phyloP scores from a whole-genome alignment of 2,329 filamentous ascomycete species.

The Pyrenochaeta sp. region DNA sequence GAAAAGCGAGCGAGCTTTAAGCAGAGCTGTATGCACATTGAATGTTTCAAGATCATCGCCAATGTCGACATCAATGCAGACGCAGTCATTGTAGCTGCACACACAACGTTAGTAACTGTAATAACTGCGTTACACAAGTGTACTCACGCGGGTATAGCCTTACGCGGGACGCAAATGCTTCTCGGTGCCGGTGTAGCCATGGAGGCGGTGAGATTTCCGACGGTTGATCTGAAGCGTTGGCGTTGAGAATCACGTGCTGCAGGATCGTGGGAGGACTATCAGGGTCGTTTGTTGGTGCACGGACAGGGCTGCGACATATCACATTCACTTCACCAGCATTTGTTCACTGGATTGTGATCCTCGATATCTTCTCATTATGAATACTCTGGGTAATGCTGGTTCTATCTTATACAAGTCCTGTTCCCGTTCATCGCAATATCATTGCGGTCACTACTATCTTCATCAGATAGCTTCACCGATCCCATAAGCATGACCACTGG shows the following conservation, averaged over 20 bases:
- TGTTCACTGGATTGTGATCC: neutral
- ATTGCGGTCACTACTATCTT: neutral
- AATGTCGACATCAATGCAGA: neutral
- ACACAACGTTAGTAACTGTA: neutral
- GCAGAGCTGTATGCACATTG: neutral
- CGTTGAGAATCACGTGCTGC: neutral
- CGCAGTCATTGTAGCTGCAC: neutral
- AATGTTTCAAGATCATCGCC: neutral
- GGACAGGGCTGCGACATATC: neutral
- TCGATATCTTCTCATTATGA: neutral
- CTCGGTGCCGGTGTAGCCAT: neutral
- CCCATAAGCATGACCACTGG: slow-evolving; percentile 1
- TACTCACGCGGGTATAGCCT: neutral
- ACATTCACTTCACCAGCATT: neutral
- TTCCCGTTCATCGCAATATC: neutral
- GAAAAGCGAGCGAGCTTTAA: slow-evolving; percentile 6
- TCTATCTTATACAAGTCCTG: neutral
- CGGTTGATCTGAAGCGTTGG: neutral
- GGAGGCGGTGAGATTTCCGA: neutral
- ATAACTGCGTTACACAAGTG: too few species aligned
- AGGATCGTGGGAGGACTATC: too few species aligned
- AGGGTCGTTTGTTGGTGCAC: neutral
- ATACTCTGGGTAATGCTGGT: neutral
- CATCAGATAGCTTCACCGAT: slow-evolving; percentile 20
- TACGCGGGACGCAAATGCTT: neutral